Evolutionary conservation across 805 yeast species (phyloP).

Genomic region (Suhomyces canberraensis): DNA sequence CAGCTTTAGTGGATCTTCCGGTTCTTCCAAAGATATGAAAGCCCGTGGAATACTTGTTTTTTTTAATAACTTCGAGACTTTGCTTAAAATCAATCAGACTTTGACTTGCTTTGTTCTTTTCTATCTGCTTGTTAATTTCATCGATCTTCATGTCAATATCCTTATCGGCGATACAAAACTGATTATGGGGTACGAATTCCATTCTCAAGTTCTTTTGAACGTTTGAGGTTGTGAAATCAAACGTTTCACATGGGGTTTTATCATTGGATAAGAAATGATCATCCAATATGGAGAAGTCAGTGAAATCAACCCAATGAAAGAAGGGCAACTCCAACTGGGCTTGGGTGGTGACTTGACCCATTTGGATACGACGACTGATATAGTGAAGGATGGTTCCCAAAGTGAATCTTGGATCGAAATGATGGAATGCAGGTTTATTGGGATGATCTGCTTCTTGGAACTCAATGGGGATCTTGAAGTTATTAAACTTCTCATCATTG

Average conservation of each 20-base stretch:
- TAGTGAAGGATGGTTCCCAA: slow-evolving; percentile 17
- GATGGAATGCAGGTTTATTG: slow-evolving; percentile 11
- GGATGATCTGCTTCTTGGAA: slow-evolving; percentile 6
- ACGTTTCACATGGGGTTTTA: slow-evolving; percentile 17
- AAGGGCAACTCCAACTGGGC: slow-evolving; percentile 14
- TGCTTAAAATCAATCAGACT: not conserved
- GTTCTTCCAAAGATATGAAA: slow-evolving; percentile 37
- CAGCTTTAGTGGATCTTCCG: slow-evolving; percentile 26
- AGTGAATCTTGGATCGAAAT: slow-evolving; percentile 30
- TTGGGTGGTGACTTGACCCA: not conserved
- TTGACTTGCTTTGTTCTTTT: not conserved
- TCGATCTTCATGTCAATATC: slow-evolving; percentile 13
- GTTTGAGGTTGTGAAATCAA: slow-evolving; percentile 15
- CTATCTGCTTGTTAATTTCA: not conserved
- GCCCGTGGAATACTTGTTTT: slow-evolving; percentile 21
- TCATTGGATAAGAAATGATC: slow-evolving; percentile 10
- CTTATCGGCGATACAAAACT: slow-evolving; percentile 25
- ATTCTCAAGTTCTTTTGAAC: slow-evolving; percentile 9
- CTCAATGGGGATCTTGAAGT: slow-evolving; percentile 13
- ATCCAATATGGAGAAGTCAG: slow-evolving; percentile 22
- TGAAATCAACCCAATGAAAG: slow-evolving; percentile 36
- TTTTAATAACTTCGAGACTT: slow-evolving; percentile 7
- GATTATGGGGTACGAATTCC: slow-evolving; percentile 12
- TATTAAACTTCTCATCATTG: slow-evolving; percentile 6
- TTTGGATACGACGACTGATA: slow-evolving; percentile 2